phyloP scores from a whole-genome alignment of 805 yeast genomes.

The Saccharomycodes ludwigii region DNA sequence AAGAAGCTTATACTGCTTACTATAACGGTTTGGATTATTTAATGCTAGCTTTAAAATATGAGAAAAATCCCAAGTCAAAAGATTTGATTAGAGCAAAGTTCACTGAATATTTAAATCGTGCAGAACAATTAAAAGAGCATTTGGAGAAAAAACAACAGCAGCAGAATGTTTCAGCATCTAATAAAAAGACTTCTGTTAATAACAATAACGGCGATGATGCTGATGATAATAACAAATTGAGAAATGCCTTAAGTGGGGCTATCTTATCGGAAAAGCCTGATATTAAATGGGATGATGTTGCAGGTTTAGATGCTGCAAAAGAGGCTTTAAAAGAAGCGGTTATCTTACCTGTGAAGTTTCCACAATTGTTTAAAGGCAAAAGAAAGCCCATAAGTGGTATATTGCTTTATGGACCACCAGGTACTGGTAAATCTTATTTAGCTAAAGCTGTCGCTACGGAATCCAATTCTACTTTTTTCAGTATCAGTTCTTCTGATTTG shows the following conservation, averaged over 20 bases:
- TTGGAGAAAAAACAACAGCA: slow-evolving; percentile 49
- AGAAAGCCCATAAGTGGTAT: slow-evolving; percentile 90
- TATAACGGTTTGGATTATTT: slow-evolving; percentile 89
- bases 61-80: slow-evolving; percentile 80
- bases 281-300: slow-evolving; percentile 89
- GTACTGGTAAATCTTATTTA: slow-evolving; percentile 93
- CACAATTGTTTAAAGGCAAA: slow-evolving; percentile 89
- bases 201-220: slow-evolving; percentile 47
- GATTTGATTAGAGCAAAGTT: slow-evolving; percentile 81
- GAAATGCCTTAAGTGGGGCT: slow-evolving; percentile 88
- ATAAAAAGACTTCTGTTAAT: slow-evolving; percentile 33
- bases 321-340: slow-evolving; percentile 97
- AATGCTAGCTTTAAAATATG: slow-evolving; percentile 91
- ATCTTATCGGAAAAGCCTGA: slow-evolving; percentile 86
- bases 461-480: slow-evolving; percentile 92
- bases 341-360: slow-evolving; percentile 89
- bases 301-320: slow-evolving; percentile 90
- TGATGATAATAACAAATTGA: slow-evolving; percentile 74
- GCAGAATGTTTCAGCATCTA: slow-evolving; percentile 24
- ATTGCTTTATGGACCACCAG: slow-evolving; percentile 84
- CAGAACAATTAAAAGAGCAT: slow-evolving; percentile 87
- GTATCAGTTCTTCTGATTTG: slow-evolving; percentile 90
- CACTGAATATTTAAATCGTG: slow-evolving; percentile 82
- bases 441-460: slow-evolving; percentile 99
- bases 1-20: slow-evolving; percentile 87